Evolutionary conservation across 2,329 filamentous ascomycete species (phyloP), one percentile per base, ranked within the genome.

Genomic region (Colletotrichum zoysiae): DNA sequence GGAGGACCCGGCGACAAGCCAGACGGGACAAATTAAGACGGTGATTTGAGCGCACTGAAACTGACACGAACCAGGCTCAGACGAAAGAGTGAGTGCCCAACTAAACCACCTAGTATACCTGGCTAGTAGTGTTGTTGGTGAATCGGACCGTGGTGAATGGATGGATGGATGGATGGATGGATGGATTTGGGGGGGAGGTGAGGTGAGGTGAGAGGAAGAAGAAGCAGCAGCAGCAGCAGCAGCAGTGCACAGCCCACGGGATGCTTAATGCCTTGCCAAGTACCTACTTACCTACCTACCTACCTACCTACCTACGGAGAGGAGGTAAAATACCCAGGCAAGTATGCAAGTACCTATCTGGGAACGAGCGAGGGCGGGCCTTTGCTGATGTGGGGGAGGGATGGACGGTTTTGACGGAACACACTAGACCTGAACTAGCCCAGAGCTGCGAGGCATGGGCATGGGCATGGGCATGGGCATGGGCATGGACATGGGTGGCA

Each of bases 381-480:
- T 76, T 76, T 77, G 75, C 76, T 76, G 75, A 75, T 78, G 77
- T 78, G 78, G 78, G 77, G 77, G 78, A 73, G 61, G 61, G 72
- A 65, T 70, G 73, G 77, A 76, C 75, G 77, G 78, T 79, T 79
- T 78, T 77, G 77, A 81, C 78, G 78, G 77, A 75, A 73, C 74
- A 74, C 73, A 77, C 82, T 83, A 83, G 78, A 77, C 81, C 80
- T 75, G 76, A 83, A 81, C 76, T 76, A 79, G 80, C 75, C 76
- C 77, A 76, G 76, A 77, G 76, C 81, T 79, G 81, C 79, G 80
- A 82, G 75, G 77, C 78, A 79, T 78, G 77, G 74, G 77, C 79
- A 78, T 78, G 77, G 74, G 77, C 79, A 78, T 77, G 77, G 74
- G 77, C 79, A 78, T 77, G 79, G 78, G 78, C 30, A 78, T 77